Base-by-base conservation (phyloP, 108 stramenopile genomes). In the Nitzschia inconspicua region DNA sequence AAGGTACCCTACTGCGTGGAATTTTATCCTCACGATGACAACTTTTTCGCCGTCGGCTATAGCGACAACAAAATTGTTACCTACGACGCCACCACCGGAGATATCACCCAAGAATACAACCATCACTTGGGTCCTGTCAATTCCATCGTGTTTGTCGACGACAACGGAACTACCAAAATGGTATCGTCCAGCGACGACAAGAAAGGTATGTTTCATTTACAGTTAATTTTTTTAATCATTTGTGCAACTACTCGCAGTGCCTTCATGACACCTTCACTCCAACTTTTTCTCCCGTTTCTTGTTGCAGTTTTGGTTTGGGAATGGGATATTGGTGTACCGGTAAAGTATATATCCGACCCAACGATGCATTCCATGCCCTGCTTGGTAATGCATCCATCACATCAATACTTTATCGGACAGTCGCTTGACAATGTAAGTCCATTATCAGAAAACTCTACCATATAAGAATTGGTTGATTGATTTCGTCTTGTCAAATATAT, bases 341-440 rank as follows among this genome's bases (percentile, higher is more conserved):
- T 98, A 66, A 98, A 98, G 60, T 98, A 98, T 75, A 97, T 99
- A 41, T 76, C 85, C n/a, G 98, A 98, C 75, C 97, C 99, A 3
- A 87, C 92, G 30, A 98, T 99, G 98, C 97, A 99, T 68, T 86
- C 94, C 47, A 98, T 99, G 84, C 99, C 98, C 1, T 82, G 85
- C 8, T 75, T 96, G 48, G 76, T 91, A 27, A 62, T 92, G 73
- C 96, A 95, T 51, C 97, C 99, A 0, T 73, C 78, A 27, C 70
- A 83, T 25, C 64, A 72, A 35, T 98, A 73, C 72, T 72, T 95
- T 37, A 82, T 74, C 22, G 87, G 93, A 13, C 99, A 99, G 65
- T 84, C 79, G 9, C 65, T 99, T 50, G 97, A 99, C 79, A 99
- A 99, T 80, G n/a, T n/a, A n/a, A n/a, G n/a, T n/a, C n/a, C n/a